phyloP scores from a whole-genome alignment of 192 early-diverging fungal genomes.

The Helicostylum pulchrum region DNA sequence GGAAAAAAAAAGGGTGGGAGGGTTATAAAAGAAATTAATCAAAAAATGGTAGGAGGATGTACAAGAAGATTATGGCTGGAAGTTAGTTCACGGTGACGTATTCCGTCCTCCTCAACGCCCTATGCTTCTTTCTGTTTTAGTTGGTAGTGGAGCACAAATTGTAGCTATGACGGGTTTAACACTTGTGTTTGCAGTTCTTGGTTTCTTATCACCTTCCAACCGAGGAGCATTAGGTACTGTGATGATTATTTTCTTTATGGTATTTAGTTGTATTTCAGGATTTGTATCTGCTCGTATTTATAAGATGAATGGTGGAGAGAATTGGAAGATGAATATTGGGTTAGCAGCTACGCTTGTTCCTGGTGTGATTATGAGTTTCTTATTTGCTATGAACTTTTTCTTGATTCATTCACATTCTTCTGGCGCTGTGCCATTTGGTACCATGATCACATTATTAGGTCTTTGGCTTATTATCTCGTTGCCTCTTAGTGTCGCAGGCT shows the following conservation, averaged over 20 bases:
- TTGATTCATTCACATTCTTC: conserved; percentile 79
- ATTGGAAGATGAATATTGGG: conserved; percentile 83
- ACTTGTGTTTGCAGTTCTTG: conserved; percentile 89
- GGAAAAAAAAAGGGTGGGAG: too few species aligned
- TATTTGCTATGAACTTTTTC: conserved; percentile 82
- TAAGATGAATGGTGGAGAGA: conserved; percentile 92
- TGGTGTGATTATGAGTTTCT: conserved; percentile 56
- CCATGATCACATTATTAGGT: conserved; percentile 79
- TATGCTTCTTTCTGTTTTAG: conserved; percentile 73
- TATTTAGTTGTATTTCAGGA: conserved; percentile 84
- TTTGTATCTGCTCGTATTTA: conserved; percentile 88
- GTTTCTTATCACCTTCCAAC: conserved; percentile 90
- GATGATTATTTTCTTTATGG: conserved; percentile 90
- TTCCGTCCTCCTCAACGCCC: conserved; percentile 84
- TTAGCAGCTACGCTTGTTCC: conserved; percentile 82
- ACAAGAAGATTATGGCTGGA: conserved; percentile 98
- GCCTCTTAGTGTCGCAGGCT: conserved; percentile 82
- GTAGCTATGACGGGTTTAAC: conserved; percentile 70
- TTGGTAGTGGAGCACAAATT: conserved; percentile 85
- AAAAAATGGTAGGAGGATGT: conserved; percentile 52
- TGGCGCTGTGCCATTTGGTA: conserved; percentile 84
- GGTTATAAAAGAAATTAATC: background rate
- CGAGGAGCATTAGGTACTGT: conserved; percentile 90
- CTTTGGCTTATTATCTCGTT: conserved; percentile 82
- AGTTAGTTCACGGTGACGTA: conserved; percentile 95